Base-by-base conservation (phyloP, 305 asterid genomes). In the Withania somnifera region DNA sequence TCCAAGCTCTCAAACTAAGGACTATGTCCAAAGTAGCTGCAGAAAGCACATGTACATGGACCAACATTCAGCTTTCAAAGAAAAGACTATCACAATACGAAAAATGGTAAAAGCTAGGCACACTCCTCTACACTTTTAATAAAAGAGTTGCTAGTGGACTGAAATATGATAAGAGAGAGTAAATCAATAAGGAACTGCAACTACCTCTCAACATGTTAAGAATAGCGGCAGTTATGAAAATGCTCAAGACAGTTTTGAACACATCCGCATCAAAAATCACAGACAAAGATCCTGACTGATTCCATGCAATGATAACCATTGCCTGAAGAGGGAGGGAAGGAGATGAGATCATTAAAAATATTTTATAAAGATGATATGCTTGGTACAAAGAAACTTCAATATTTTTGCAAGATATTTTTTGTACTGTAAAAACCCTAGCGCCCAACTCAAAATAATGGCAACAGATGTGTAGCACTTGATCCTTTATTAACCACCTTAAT, bases 281-380 rank as follows among this genome's bases (percentile, higher is more conserved):
- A 85, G 85, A 83, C 56, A 97, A 85, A 85, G 91, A 87, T 82
- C 89, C 88, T 60, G 90, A 87, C 82, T 90, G 93, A 83, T 92
- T 97, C 98, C 98, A 97, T 86, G 98, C 97, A 89, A 97, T 87
- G 84, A 95, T 92, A 76, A 95, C 86, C 99, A 97, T 95, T 57
- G 97, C 99, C 99, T 97, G 96, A 82, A 63, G 85, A 76, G 28
- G 77, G 47, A 51, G 22, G 9, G 20, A 38, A 52, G 9, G 20
- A 52, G 54, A 22, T 5, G 38, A 50, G 34, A 81, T 54, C 52
- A 51, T 63, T 36, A 51, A 36, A 47, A 71, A 64, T 24, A 81
- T 34, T 30, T 6, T 13, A 81, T 81, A 71, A 60, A 79, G 71
- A 76, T 51, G 53, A 20, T 32, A 54, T 57, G 54, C 36, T n/a